Conservation (phyloP, 805 yeast genomes). For the Candida dajiaensis region DNA sequence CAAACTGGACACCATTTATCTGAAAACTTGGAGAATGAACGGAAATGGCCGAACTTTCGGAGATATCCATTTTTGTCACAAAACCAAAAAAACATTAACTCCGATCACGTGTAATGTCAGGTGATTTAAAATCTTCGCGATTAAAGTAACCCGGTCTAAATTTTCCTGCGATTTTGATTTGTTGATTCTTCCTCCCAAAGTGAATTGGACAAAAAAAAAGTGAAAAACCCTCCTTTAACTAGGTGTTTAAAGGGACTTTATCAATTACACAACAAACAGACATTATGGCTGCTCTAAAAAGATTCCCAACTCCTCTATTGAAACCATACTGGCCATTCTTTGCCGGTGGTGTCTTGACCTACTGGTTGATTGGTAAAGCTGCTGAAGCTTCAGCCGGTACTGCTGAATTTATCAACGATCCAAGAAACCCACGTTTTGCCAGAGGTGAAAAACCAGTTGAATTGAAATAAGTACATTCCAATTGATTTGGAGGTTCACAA, state of each 20-base stretch:
- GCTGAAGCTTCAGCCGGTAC: conserved; percentile 65
- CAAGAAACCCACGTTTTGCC: conserved; percentile 90
- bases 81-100: too few species aligned
- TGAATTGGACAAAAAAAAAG: not conserved
- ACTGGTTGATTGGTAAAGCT: conserved; percentile 64
- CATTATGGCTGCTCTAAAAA: conserved; percentile 31
- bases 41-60: not conserved
- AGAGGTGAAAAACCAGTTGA: conserved; percentile 46
- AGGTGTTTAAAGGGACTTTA: not conserved
- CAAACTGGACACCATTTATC: too few species aligned
- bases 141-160: not conserved
- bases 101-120: not conserved
- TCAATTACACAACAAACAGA: not conserved
- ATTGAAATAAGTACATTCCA: conserved; percentile 18
- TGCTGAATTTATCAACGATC: conserved; percentile 83
- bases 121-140: not conserved
- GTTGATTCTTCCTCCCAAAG: not conserved
- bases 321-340: conserved; percentile 88
- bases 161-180: not conserved
- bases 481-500: not conserved
- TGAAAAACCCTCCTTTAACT: conserved; percentile 1
- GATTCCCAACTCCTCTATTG: conserved; percentile 38
- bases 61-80: too few species aligned
- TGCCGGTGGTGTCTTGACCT: conserved; percentile 73
- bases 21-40: not conserved